phyloP scores from a whole-genome alignment of 2,329 filamentous ascomycete genomes.

The Sclerotinia subarctica region DNA sequence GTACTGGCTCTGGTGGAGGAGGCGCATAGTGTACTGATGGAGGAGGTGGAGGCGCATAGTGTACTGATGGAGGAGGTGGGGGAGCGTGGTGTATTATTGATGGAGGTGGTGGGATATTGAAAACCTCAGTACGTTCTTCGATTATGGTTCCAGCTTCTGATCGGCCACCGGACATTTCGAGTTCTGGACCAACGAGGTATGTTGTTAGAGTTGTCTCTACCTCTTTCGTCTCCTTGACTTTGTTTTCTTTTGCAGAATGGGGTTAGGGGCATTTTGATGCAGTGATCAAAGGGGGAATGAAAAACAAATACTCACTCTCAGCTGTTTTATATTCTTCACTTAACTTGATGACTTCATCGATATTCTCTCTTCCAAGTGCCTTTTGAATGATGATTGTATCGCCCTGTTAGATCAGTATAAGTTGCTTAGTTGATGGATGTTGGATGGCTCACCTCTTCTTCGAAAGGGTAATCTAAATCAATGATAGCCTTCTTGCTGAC shows the following conservation, averaged over 20 bases:
- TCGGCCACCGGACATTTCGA: constrained; percentile 42
- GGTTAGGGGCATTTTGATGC: constrained; percentile 23
- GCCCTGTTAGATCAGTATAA: constrained; percentile 54
- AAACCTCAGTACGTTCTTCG: constrained; percentile 50
- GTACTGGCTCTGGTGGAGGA: constrained; percentile 23
- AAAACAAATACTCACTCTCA: constrained; percentile 44
- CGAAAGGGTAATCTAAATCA: constrained; percentile 80
- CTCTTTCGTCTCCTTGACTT: constrained; percentile 12
- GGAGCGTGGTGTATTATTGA: constrained; percentile 21
- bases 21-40: background rate
- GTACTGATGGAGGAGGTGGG: constrained; percentile 30
- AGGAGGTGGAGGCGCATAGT: constrained; percentile 25
- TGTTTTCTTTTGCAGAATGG: constrained; percentile 20
- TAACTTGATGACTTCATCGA: constrained; percentile 81
- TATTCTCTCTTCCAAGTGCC: constrained; percentile 84
- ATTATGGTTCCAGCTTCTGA: constrained; percentile 48
- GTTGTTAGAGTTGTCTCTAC: constrained; percentile 31
- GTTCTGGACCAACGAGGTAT: constrained; percentile 30
- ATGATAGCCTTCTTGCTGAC: constrained; percentile 78
- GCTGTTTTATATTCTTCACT: constrained; percentile 69
- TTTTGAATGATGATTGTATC: constrained; percentile 77
- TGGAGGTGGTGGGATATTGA: constrained; percentile 36
- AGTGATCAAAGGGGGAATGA: constrained; percentile 1
- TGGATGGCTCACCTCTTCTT: constrained; percentile 67
- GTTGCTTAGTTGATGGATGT: background rate